Evolutionary conservation across 2,329 filamentous ascomycete species (phyloP), one percentile per base, ranked within the genome.

Genomic region (Alternaria incomplexa): DNA sequence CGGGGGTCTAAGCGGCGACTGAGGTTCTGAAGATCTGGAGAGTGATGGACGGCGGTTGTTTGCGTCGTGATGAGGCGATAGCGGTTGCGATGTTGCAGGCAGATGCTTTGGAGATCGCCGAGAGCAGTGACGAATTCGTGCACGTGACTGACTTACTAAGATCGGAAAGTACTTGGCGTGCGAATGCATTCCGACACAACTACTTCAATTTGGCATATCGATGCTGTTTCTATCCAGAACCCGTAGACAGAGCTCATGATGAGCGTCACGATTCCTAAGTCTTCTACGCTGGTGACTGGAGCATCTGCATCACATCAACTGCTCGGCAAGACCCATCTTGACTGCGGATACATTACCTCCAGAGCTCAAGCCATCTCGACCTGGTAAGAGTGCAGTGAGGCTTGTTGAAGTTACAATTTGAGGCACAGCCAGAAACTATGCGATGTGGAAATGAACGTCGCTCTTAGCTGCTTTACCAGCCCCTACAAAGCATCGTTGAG

Each of bases 121-220:
- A 63, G 58, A 28, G 57, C 61, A 61, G 67, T 71, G 69, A 71
- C 67, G 67, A 66, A 60, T 50, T 45, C 36, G 6, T 5, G 44
- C 64, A 66, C 64, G 64, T 66, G 64, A 57, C 17, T 12, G 25
- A 56, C 56, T 65, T 63, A 65, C 64, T 65, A 66, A 65, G 61
- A 13, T 40, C 22, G 30, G 48, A 40, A 52, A 12, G 48, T 5
- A 36, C 30, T 36, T 52, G 48, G 30, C 48, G 30, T 20, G 13
- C 30, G 23, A 52, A 52, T 9, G 20, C 7, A 52, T 52, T 52
- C 20, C 48, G 10, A 52, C 15, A 40, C 20, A 40, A 32, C 48
- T 36, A 52, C 30, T 13, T 52, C 23, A 26, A 17, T 48, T 13
- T 52, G 22, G 20, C 48, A 12, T 36, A 15, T 40, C 13, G 30